These are phyloP conservation scores for Serendipita sp. DNA, from an alignment of 768 basidiomycete species.

Conservation along the genomic window DNA sequence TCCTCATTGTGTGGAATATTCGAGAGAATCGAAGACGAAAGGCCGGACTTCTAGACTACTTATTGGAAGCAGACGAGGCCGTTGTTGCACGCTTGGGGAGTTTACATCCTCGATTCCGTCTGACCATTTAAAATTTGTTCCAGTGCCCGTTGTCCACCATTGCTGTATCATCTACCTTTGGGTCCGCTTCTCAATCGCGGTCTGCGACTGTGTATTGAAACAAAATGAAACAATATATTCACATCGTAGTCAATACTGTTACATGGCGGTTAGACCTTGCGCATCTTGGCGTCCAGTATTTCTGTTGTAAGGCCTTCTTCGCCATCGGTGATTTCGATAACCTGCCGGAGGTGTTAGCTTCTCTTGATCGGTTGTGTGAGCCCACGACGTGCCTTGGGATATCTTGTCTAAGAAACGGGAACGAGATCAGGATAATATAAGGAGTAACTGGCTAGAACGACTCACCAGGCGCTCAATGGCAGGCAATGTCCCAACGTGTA, in stretches of 20 bases:
- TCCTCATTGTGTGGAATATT: slow-evolving; percentile 3
- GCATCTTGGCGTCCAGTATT: slow-evolving; percentile 44
- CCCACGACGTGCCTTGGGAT: background rate
- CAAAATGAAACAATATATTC: too few relatives aligned
- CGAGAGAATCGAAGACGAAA: background rate
- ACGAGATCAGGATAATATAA: slow-evolving; percentile 19
- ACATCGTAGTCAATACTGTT: too few relatives aligned
- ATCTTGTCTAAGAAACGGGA: background rate
- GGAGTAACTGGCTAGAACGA: slow-evolving; percentile 8
- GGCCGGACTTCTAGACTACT: background rate
- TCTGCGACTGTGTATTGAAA: too few relatives aligned
- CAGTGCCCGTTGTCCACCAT: too few relatives aligned
- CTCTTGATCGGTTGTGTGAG: background rate
- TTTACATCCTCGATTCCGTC: background rate
- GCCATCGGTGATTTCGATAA: slow-evolving; percentile 69
- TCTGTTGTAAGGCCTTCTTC: slow-evolving; percentile 66
- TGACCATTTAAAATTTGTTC: background rate
- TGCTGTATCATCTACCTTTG: too few relatives aligned
- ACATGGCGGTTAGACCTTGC: background rate
- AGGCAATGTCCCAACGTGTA: slow-evolving; percentile 69
- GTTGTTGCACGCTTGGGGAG: background rate
- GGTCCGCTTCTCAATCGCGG: too few relatives aligned
- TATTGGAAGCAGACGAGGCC: background rate
- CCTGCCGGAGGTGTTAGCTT: slow-evolving; percentile 20
- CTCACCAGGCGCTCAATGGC: slow-evolving; percentile 66